Evolutionary conservation across 202 grass and related monocot genomes (phyloP).

Genomic region (Digitaria exilis): DNA sequence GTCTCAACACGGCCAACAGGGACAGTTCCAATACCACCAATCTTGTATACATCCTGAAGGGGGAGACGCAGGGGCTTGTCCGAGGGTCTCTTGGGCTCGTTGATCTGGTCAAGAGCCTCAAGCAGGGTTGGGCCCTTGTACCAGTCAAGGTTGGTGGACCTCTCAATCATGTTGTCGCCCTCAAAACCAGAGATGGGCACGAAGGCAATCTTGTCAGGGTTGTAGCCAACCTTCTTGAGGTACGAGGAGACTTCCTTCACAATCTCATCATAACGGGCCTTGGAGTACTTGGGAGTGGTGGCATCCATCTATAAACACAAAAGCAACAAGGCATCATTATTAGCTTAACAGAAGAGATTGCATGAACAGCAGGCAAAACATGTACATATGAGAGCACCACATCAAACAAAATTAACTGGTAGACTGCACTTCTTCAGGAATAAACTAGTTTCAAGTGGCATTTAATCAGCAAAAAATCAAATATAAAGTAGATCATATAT

Average conservation of each 20-base stretch:
- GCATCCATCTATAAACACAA: conserved; percentile 58
- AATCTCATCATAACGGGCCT: conserved; percentile 71
- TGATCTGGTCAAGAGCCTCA: background rate
- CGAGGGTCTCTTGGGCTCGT: background rate
- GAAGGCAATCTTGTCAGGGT: background rate
- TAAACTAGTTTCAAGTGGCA: no score
- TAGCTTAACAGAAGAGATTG: background rate
- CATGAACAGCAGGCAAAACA: background rate
- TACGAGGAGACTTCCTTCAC: conserved; percentile 73
- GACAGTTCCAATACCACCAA: no score
- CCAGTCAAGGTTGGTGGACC: background rate
- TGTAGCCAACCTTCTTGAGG: conserved; percentile 54
- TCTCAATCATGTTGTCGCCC: background rate
- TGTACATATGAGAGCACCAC: no score
- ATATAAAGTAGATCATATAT: no score
- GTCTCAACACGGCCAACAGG: no score
- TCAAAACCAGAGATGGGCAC: background rate
- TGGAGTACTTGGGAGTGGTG: conserved; percentile 70
- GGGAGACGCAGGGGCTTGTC: background rate
- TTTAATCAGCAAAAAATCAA: no score
- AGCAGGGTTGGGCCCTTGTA: background rate
- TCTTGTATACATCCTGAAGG: background rate
- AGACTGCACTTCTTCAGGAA: background rate
- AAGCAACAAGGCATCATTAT: background rate
- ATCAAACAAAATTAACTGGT: background rate